Evolutionary conservation across 2,329 filamentous ascomycete genomes (phyloP).

Genomic region (Aspergillus sp.): DNA sequence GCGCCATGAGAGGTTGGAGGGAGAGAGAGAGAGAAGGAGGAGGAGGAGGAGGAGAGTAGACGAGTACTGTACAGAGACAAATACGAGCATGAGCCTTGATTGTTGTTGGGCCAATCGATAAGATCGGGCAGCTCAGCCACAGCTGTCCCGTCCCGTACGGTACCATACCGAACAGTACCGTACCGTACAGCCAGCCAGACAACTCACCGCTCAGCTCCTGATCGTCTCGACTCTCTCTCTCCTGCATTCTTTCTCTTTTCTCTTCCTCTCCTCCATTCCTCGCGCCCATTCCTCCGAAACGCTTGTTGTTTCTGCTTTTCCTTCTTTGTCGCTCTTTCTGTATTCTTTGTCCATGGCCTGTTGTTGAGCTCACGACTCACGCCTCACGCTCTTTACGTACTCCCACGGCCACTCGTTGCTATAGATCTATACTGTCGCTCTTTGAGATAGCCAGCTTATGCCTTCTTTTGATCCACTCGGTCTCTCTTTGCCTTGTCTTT

Average conservation of each 20-base stretch:
- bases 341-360: constrained; percentile 12
- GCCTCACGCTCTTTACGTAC: neutral
- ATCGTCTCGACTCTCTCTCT: neutral
- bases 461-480: neutral
- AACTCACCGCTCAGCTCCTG: neutral
- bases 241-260: constrained; percentile 2
- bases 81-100: neutral
- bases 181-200: neutral
- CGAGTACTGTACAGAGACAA: no score
- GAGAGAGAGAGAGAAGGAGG: neutral
- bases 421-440: constrained; percentile 1
- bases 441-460: constrained; percentile 1
- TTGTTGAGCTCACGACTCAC: neutral
- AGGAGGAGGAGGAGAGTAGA: neutral
- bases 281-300: neutral
- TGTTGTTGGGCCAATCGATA: constrained; percentile 1
- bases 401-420: neutral
- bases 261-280: neutral
- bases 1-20: constrained; percentile 19
- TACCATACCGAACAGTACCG: no score
- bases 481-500: constrained; percentile 2
- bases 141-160: no score
- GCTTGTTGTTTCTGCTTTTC: neutral
- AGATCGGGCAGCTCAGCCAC: no score
- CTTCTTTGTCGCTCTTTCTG: constrained; percentile 4